Conservation (phyloP, 495 filamentous ascomycete genomes). For the Letharia lupina region DNA sequence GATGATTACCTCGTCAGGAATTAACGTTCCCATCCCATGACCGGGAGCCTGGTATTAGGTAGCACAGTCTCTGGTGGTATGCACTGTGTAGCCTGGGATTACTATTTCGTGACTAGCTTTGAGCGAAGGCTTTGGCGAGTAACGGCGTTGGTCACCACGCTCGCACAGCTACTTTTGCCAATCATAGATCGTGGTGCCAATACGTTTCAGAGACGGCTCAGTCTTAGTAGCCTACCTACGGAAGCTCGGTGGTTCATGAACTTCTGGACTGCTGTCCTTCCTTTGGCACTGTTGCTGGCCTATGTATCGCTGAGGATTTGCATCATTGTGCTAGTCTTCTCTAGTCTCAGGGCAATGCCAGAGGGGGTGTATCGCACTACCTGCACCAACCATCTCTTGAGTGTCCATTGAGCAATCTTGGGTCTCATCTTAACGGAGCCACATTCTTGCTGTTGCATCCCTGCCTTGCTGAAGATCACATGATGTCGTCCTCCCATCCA, state of each 20-base stretch:
- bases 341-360: neutral
- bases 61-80: neutral
- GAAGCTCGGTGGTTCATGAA: neutral
- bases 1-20: neutral
- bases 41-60: neutral
- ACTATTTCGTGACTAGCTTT: conserved; percentile 1
- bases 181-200: neutral
- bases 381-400: neutral
- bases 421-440: no score
- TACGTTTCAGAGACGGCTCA: neutral
- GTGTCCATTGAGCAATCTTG: neutral
- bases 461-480: no score
- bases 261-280: neutral
- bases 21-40: neutral
- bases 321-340: neutral
- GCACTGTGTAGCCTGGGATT: neutral
- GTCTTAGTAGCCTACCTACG: neutral
- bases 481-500: no score
- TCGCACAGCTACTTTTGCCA: neutral
- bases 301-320: neutral
- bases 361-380: neutral
- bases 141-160: neutral
- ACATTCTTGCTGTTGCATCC: no score
- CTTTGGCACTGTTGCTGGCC: neutral
- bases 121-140: neutral